Evolutionary conservation across 1,284 basidiomycete genomes (phyloP), one percentile per base, ranked within the genome.

Genomic region (Ustilago curta): DNA sequence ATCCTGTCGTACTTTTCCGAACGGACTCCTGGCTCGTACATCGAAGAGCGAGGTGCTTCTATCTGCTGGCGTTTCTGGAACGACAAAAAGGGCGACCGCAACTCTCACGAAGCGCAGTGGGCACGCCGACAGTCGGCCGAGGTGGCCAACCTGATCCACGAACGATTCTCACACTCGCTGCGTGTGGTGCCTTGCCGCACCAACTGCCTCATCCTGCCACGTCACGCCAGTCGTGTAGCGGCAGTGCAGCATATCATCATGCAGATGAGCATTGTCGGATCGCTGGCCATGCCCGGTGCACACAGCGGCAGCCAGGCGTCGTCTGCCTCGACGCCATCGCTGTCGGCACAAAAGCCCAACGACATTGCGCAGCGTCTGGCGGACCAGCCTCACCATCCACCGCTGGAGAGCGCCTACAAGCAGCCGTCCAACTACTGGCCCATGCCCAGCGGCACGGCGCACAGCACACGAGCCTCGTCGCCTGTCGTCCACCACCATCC

Each of bases 41-140:
- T 94, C 45, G 92, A 94, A 77, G 91, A 93, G 82, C 89, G 93
- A n/a, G 90, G 91, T 35, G 91, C 93, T 0, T 93, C 91, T 6
- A 86, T 94, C 67, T 89, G 93, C 5, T 94, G 92, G 92, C 88
- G 92, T 1, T 95, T 91, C 87, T 92, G 90, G 90, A 90, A 89
- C 45, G 69, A 74, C 40, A 58, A 3, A 89, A 88, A 4, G 14
- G 83, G 86, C 25, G 82, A 85, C 35, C 71, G 79, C 25, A 87
- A 89, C 50, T 86, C 87, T 39, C 85, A 88, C 0, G 90, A 91
- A 76, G 88, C 89, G 9, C 89, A 89, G 70, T 94, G 93, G 93
- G 92, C 92, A 0, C 88, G 91, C 29, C 87, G 93, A 25, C 93
- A 94, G 83, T 92, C 93, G 2, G 92, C 92, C 0, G 93, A 94